Base-by-base conservation (phyloP, 805 yeast genomes). In the Saccharomycopsis fodiens region DNA sequence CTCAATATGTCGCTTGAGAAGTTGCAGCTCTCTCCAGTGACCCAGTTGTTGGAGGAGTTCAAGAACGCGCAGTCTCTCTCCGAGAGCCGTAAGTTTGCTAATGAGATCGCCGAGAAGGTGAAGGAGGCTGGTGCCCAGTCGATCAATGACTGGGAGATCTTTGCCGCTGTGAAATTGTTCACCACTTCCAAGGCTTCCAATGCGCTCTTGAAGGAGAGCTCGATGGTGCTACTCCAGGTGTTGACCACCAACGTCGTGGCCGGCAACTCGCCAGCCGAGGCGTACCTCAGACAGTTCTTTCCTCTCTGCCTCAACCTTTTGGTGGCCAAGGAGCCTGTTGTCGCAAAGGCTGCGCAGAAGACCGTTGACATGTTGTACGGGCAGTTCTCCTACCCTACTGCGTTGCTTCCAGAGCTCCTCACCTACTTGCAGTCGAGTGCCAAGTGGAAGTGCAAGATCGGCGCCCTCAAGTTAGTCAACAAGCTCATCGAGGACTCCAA, bases 371-470 rank as follows among this genome's bases (percentile, higher is more conserved):
- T 86, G 15, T 65, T 88, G 34, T 74, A 79, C 55, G 82, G 80
- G 6, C 68, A 74, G 13, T 95, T 86, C 64, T 89, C 93, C 1
- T 71, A 82, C 45, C 79, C 88, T 1, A 70, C 87, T n/a, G 74
- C 76, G 13, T 71, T 89, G 30, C 60, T 91, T 41, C 77, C 82
- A 46, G 72, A 67, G 46, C 60, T 88, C 29, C 63, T 85, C 50
- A 62, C 56, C 3, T 88, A 84, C 61, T 73, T 91, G 55, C 69
- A 73, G 50, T 78, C 89, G 2, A 78, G 95, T 45, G 95, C 96
- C 39, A 91, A 89, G 66, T 89, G 96, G 95, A 93, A 86, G 64
- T 75, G 87, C 41, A 91, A 91, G 64, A 57, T 85, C 36, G 94
- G 82, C 15, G 91, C 93, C 43, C 72, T 91, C 59, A 78, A 75